Evolutionary conservation across 139 green algal species (phyloP).

Genomic region (Coccomyxa sp.): DNA sequence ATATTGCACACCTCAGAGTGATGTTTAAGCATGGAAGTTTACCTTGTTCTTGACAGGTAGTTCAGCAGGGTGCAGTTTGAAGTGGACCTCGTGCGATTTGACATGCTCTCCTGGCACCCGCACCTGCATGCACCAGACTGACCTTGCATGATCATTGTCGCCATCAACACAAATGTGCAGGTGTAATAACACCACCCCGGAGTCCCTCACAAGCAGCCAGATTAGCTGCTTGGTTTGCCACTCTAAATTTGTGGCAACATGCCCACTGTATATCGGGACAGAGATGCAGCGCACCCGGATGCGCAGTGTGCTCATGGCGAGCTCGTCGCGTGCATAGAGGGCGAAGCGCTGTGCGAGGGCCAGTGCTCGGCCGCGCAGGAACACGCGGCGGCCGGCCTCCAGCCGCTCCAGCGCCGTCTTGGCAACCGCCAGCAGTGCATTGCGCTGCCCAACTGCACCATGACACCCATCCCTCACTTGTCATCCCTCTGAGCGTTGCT

Average conservation of each 20-base stretch:
- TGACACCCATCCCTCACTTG: not conserved
- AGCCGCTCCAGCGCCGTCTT: constrained; percentile 54
- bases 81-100: constrained; percentile 46
- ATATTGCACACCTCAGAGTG: no score
- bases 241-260: no score
- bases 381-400: constrained; percentile 61
- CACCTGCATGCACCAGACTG: constrained; percentile 13
- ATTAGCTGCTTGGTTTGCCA: no score
- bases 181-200: no score
- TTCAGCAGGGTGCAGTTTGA: constrained; percentile 50
- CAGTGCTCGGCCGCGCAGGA: constrained; percentile 43
- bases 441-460: constrained; percentile 10
- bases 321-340: constrained; percentile 84
- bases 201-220: no score
- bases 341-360: constrained; percentile 54
- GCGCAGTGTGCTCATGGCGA: constrained; percentile 74
- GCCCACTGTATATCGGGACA: no score
- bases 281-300: constrained; percentile 27
- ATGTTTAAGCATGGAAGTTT: no score
- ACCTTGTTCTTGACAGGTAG: constrained; percentile 46
- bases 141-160: no score
- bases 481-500: not conserved
- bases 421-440: constrained; percentile 28
- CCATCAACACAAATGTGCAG: no score
- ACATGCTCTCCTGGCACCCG: constrained; percentile 23